Evolutionary conservation across 2,329 filamentous ascomycete genomes (phyloP), one percentile per base, ranked within the genome.

Genomic region (Didymella pinodella): DNA sequence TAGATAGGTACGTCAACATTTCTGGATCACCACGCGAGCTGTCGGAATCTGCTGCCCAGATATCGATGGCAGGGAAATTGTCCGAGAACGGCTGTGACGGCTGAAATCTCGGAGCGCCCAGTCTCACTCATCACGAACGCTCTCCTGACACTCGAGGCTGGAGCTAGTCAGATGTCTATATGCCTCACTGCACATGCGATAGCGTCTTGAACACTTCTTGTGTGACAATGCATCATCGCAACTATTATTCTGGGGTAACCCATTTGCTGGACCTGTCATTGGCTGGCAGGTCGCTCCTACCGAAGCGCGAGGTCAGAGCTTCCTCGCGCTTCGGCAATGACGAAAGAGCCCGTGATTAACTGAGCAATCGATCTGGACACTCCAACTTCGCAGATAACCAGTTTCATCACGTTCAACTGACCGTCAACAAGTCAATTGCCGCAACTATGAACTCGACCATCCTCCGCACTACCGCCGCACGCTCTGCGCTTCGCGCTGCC

Each of bases 371-470:
- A 54, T 20, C 48, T 26, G 25, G 46, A 45, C 46, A 40, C 20
- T 29, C 25, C 12, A 25, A 44, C 36, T 47, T 29, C 10, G 12
- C 28, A 41, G 46, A 22, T 16, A 22, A 47, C 53, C 25, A 5
- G 14, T 28, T 28, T 34, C 26, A 32, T 48, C 41, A 59, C 55
- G 48, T 25, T 38, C 70, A 71, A 72, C 72, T 72, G 66, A 66
- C 20, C 46, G 32, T 18, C 36, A 38, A 28, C 28, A 32, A 54
- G 62, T 59, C 67, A 59, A 68, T 63, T 64, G 59, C 61, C 72
- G 12, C 36, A 50, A 83, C 25, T 74, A 96, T 96, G 92, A 88
- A 92, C 75, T 83, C 89, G 56, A 84, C 89, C 63, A 85, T 96
- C 66, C 83, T 96, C 77, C 89, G 91, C 75, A 87, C 87, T 67